Conservation (phyloP, 2,329 filamentous ascomycete species). For the Hypoxylon sp. region DNA sequence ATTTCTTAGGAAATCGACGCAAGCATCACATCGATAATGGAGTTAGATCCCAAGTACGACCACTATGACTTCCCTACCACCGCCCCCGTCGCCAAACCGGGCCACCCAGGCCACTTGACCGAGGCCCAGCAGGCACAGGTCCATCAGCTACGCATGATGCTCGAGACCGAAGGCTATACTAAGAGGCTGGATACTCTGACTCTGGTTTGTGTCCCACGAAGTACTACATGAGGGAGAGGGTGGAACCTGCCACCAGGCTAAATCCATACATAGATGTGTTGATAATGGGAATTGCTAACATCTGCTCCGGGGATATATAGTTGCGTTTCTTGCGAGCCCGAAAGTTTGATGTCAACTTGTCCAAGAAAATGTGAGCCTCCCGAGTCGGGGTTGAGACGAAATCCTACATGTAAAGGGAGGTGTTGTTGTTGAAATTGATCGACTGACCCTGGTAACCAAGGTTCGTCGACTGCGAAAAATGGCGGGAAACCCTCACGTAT, state of each 20-base stretch:
- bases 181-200: conserved; percentile 93
- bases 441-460: conserved; percentile 62
- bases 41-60: conserved; percentile 92
- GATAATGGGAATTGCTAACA: conserved; percentile 20
- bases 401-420: not conserved
- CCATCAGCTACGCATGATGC: conserved; percentile 83
- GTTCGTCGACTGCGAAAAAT: conserved; percentile 92
- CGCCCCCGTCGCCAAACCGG: conserved; percentile 76
- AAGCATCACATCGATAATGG: conserved; percentile 58
- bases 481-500: conserved; percentile 79
- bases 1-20: conserved; percentile 41
- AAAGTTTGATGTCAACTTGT: conserved; percentile 89
- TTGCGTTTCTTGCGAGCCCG: conserved; percentile 92
- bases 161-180: conserved; percentile 86
- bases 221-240: not conserved
- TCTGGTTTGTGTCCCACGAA: conserved; percentile 71
- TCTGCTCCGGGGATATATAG: conserved; percentile 58
- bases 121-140: conserved; percentile 91
- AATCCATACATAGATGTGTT: not conserved
- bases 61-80: conserved; percentile 92
- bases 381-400: conserved; percentile 11
- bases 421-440: conserved; percentile 12
- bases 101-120: conserved; percentile 91
- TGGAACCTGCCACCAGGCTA: not conserved
- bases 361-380: conserved; percentile 86